These are phyloP conservation scores for Patellaria atrata DNA, from an alignment of 495 filamentous ascomycete species.

Conservation along the genomic window DNA sequence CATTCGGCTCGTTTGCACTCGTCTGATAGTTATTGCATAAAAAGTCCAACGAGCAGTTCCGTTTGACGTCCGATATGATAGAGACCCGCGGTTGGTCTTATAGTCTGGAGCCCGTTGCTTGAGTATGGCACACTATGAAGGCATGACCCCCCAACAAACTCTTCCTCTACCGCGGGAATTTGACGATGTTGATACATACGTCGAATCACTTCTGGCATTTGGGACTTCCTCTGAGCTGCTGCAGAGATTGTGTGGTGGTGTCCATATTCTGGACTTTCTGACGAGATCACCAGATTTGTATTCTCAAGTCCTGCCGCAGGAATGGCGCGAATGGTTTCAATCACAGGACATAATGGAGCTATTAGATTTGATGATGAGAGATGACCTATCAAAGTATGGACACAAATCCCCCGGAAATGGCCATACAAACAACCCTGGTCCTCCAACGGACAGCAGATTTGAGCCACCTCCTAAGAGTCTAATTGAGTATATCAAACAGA, in stretches of 20 bases:
- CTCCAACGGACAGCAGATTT: too few relatives aligned
- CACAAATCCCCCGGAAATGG: constrained; percentile 9
- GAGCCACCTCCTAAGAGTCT: constrained; percentile 60
- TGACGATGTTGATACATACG: constrained; percentile 50
- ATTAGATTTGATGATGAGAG: constrained; percentile 62
- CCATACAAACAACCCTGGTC: constrained; percentile 17
- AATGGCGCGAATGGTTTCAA: constrained; percentile 70
- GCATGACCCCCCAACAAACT: constrained; percentile 36
- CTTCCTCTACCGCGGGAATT: constrained; percentile 47
- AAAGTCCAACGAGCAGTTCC: too few relatives aligned
- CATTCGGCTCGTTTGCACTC: too few relatives aligned
- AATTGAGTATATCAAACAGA: constrained; percentile 55
- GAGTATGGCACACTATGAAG: too few relatives aligned
- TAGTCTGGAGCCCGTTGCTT: too few relatives aligned
- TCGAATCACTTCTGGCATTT: constrained; percentile 65
- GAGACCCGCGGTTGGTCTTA: too few relatives aligned
- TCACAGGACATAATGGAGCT: constrained; percentile 53
- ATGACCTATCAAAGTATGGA: constrained; percentile 41
- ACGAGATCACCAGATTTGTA: constrained; percentile 75
- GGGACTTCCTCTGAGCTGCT: constrained; percentile 62
- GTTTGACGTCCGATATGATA: too few relatives aligned
- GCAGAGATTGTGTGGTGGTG: constrained; percentile 75
- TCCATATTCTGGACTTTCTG: constrained; percentile 93
- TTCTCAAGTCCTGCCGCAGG: constrained; percentile 50
- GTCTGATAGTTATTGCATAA: too few relatives aligned